phyloP scores from a whole-genome alignment of 495 filamentous ascomycete species.

The Aspergillus affinis region DNA sequence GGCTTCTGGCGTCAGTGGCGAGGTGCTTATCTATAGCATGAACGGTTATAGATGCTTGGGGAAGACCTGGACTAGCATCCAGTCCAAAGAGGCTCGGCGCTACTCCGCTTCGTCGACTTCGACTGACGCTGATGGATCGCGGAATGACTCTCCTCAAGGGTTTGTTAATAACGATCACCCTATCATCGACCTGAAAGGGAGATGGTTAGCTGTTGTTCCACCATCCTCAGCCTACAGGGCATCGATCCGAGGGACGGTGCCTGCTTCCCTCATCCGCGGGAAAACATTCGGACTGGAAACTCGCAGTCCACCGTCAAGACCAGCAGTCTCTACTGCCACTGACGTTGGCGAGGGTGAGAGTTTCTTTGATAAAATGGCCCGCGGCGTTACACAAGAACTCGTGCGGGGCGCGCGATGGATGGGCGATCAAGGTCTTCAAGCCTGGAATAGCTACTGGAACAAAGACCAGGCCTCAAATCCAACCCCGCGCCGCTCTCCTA shows the following conservation, averaged over 20 bases:
- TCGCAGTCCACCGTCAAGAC: constrained; percentile 71
- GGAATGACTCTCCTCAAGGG: constrained; percentile 47
- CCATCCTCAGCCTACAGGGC: constrained; percentile 62
- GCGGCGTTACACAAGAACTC: constrained; percentile 88
- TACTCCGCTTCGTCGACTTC: constrained; percentile 56
- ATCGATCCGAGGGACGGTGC: constrained; percentile 63
- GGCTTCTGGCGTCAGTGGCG: constrained; percentile 77
- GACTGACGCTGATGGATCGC: constrained; percentile 53
- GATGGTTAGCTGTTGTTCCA: constrained; percentile 85
- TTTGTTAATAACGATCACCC: constrained; percentile 53
- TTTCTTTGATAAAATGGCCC: constrained; percentile 78
- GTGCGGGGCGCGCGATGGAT: constrained; percentile 86
- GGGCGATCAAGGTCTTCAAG: constrained; percentile 79
- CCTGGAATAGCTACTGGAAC: constrained; percentile 89
- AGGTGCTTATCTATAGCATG: constrained; percentile 76
- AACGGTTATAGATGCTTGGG: constrained; percentile 72
- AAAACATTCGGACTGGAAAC: constrained; percentile 66
- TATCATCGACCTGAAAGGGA: constrained; percentile 70
- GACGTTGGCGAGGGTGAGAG: constrained; percentile 79
- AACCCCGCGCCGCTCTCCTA: constrained; percentile 27
- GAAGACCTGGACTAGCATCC: constrained; percentile 83
- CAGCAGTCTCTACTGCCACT: constrained; percentile 69
- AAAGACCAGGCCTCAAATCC: constrained; percentile 48
- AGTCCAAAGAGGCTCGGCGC: constrained; percentile 50
- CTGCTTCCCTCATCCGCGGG: constrained; percentile 38